A percentile compares a stretch with the other conserved stretches of the same genome.
Evolutionary conservation across 208 protist species (phyloP).

Genomic region (Crithidia brevicula): DNA sequence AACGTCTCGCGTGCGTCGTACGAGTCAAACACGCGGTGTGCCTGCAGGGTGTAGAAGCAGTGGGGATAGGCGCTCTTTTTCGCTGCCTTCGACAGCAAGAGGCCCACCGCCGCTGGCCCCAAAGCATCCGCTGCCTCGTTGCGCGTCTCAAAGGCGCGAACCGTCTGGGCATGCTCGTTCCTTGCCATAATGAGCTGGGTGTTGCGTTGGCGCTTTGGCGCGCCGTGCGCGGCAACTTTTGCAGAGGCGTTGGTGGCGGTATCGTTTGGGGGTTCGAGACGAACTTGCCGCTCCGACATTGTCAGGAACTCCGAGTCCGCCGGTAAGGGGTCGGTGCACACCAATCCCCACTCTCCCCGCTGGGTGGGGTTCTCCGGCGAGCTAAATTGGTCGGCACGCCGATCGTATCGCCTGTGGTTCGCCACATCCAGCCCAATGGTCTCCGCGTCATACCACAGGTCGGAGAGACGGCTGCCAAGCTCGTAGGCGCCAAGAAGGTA

Average conservation of each 20-base stretch:
- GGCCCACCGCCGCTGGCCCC: neutral
- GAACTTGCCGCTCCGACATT: neutral
- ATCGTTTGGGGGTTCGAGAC: conserved; percentile 8
- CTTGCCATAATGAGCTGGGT: conserved; percentile 9
- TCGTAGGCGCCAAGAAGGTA: conserved; percentile 46
- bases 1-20: conserved; percentile 29
- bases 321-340: conserved; percentile 24
- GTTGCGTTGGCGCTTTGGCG: conserved; percentile 2
- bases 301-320: neutral
- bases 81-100: neutral
- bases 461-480: conserved; percentile 43
- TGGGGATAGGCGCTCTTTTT: conserved; percentile 1
- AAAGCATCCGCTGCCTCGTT: neutral
- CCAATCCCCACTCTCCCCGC: conserved; percentile 19
- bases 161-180: neutral
- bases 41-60: conserved; percentile 23
- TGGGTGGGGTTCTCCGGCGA: conserved; percentile 20
- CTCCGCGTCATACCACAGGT: conserved; percentile 48
- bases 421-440: conserved; percentile 18
- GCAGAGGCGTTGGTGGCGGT: neutral
- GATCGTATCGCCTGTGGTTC: conserved; percentile 22
- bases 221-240: neutral
- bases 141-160: neutral
- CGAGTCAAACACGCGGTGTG: conserved; percentile 21
- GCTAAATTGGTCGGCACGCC: conserved; percentile 20